Conservation (phyloP, 805 yeast species). For the Starmerella ratchasimensis region DNA sequence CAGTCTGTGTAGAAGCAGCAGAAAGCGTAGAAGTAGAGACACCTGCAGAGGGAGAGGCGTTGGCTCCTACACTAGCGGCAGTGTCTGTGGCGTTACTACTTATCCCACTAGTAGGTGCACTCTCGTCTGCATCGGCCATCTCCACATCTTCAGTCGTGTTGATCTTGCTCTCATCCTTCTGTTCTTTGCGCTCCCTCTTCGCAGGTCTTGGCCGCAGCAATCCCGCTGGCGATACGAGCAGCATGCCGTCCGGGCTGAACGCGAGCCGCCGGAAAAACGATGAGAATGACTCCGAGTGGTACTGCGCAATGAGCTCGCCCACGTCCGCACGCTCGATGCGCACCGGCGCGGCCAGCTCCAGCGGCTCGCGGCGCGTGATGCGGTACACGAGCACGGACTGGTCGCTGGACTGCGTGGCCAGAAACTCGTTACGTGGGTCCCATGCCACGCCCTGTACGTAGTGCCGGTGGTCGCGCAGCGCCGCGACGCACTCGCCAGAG, state of each 20-base stretch:
- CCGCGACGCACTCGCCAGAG: slow-evolving; percentile 44
- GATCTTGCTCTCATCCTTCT: neutral
- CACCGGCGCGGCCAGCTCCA: slow-evolving; percentile 1
- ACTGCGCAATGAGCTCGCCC: slow-evolving; percentile 1
- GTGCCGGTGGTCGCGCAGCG: slow-evolving; percentile 63
- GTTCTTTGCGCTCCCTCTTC: neutral
- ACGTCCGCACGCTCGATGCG: slow-evolving; percentile 6
- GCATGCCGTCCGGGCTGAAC: slow-evolving; percentile 81
- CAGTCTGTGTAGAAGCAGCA: no score
- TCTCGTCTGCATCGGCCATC: no score
- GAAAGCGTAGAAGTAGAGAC: no score
- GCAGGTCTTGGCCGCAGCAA: slow-evolving; percentile 35
- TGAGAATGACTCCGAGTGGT: slow-evolving; percentile 71
- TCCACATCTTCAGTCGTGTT: neutral
- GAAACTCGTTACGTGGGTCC: slow-evolving; percentile 72
- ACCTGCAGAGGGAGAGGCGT: no score
- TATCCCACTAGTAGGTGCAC: no score
- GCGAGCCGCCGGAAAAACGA: slow-evolving; percentile 78
- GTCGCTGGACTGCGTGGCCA: slow-evolving; percentile 87
- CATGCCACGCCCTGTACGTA: slow-evolving; percentile 93
- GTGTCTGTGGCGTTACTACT: no score
- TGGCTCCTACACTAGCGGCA: no score
- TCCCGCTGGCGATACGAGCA: slow-evolving; percentile 71
- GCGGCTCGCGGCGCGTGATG: slow-evolving; percentile 18
- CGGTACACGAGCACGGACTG: slow-evolving; percentile 62